These are phyloP conservation scores for Dendrobium officinale DNA, from an alignment of 106 monocot species.

Conservation along the genomic window DNA sequence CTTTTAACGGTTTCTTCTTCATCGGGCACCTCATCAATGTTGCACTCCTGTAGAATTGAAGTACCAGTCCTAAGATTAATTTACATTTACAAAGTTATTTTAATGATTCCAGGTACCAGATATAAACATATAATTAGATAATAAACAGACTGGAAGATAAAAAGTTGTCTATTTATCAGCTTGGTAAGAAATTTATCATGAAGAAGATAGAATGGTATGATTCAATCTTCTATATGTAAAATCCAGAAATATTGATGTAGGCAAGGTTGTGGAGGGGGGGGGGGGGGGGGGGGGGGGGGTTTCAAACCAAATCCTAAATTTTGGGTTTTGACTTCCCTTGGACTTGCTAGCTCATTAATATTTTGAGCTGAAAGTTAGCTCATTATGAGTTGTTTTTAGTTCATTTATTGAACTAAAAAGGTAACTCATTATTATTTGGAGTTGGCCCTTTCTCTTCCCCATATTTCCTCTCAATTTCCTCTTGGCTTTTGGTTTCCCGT, in stretches of 20 bases:
- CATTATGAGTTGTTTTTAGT: too few species aligned
- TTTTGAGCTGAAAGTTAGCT: too few species aligned
- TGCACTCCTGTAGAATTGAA: constrained; percentile 43
- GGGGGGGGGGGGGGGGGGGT: too few species aligned
- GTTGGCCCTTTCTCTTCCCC: too few species aligned
- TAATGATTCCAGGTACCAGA: not conserved
- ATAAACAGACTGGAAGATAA: not conserved
- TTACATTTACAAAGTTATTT: not conserved
- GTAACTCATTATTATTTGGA: too few species aligned
- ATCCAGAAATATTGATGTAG: not conserved
- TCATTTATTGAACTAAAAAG: too few species aligned
- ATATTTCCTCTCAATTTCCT: too few species aligned
- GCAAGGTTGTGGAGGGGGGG: too few species aligned
- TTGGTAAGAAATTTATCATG: constrained; percentile 5
- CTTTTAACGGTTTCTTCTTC: constrained; percentile 64
- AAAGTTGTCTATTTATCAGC: not conserved
- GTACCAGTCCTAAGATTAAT: not conserved
- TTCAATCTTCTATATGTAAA: not conserved
- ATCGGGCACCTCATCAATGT: constrained; percentile 53
- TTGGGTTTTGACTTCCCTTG: too few species aligned
- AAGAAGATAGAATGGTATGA: not conserved
- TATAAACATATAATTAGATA: not conserved
- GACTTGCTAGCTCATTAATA: too few species aligned
- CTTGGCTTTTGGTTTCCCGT: too few species aligned
- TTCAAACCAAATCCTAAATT: too few species aligned